phyloP scores from a whole-genome alignment of 192 early-diverging fungal species.

The Backusella tuberculispora region DNA sequence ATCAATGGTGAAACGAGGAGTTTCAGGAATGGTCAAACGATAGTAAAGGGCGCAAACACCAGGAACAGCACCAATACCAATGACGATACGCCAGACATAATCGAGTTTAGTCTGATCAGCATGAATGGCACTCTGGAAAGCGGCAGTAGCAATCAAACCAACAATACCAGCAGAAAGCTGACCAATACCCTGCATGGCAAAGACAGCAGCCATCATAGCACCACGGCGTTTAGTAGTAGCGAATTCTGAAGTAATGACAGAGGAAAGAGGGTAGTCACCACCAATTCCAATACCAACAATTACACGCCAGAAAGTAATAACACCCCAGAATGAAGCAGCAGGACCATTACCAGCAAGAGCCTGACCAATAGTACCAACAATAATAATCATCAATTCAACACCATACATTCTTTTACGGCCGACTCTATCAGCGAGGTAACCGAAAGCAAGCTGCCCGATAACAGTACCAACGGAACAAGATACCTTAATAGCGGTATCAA shows the following conservation, averaged over 20 bases:
- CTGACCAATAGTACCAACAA: slow-evolving; percentile 83
- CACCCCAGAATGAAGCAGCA: slow-evolving; percentile 62
- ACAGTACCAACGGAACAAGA: slow-evolving; percentile 89
- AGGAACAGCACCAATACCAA: slow-evolving; percentile 86
- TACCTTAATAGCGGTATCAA: slow-evolving; percentile 90
- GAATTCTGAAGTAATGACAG: slow-evolving; percentile 94
- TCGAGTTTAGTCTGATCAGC: slow-evolving; percentile 68
- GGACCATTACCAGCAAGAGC: slow-evolving; percentile 76
- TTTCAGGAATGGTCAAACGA: slow-evolving; percentile 92
- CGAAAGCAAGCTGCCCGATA: slow-evolving; percentile 88
- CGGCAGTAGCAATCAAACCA: slow-evolving; percentile 70
- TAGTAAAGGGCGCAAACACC: slow-evolving; percentile 88
- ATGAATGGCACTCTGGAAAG: slow-evolving; percentile 71
- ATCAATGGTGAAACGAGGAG: slow-evolving; percentile 83
- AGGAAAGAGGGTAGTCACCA: slow-evolving; percentile 95
- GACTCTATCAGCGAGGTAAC: slow-evolving; percentile 81
- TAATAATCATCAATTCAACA: slow-evolving; percentile 90
- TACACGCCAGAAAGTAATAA: slow-evolving; percentile 87
- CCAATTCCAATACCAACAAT: slow-evolving; percentile 94
- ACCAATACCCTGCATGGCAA: slow-evolving; percentile 94
- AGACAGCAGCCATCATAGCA: slow-evolving; percentile 88
- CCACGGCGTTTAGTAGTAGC: slow-evolving; percentile 84
- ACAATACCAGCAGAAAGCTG: slow-evolving; percentile 82
- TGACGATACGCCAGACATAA: slow-evolving; percentile 90
- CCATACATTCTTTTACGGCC: slow-evolving; percentile 93